A percentile compares a stretch with the other conserved stretches of the same genome.
Evolutionary conservation across 169 alveolate species (phyloP).

Genomic region (Eimeria sp.): DNA sequence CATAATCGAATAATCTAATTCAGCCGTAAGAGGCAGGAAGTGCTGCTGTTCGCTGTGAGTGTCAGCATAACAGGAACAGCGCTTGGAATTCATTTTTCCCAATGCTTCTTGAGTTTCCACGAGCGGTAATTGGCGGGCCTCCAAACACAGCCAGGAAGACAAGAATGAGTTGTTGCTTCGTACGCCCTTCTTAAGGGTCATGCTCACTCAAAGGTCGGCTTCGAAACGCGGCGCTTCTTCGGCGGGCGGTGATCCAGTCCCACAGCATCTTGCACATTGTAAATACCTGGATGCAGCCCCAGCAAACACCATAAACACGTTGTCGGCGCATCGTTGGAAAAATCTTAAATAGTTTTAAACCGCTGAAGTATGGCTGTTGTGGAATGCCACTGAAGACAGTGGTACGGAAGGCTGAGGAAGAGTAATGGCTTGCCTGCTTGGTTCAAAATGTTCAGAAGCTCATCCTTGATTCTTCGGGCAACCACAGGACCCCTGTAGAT

Average conservation of each 20-base stretch:
- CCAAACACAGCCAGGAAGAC: background rate
- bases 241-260: constrained; percentile 59
- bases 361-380: background rate
- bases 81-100: background rate
- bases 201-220: constrained; percentile 16
- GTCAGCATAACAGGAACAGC: background rate
- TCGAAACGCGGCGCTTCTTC: constrained; percentile 7
- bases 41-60: background rate
- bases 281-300: constrained; percentile 21
- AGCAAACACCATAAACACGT: background rate
- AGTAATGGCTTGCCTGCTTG: constrained; percentile 66
- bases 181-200: background rate
- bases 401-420: background rate
- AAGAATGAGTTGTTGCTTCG: background rate
- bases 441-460: constrained; percentile 65
- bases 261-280: constrained; percentile 45
- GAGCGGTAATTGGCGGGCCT: background rate
- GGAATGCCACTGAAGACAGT: background rate
- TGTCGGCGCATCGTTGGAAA: background rate
- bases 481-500: constrained; percentile 78
- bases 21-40: background rate
- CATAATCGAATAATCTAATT: background rate
- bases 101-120: background rate
- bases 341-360: background rate
- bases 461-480: constrained; percentile 80